Evolutionary conservation across 2,329 filamentous ascomycete genomes (phyloP), one percentile per base, ranked within the genome.

Genomic region (Huntiella abstrusa): DNA sequence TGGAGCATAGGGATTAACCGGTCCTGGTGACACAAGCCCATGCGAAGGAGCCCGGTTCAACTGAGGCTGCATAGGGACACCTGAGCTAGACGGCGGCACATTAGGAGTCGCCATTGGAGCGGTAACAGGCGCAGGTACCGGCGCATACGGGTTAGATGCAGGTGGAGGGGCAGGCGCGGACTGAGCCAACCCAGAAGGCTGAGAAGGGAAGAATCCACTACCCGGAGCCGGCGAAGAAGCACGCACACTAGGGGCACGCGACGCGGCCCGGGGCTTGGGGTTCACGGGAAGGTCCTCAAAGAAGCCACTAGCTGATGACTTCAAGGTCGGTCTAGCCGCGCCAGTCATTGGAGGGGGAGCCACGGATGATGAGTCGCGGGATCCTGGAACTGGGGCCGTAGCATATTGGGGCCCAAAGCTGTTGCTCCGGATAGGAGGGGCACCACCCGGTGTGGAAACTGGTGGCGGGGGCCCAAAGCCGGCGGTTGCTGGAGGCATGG

Each of bases 231-330:
- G 67, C 5, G 69, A 70, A 4, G 61, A 57, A 36, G 60, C 57
- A 33, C 64, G 56, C 19, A 59, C 61, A 53, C 66, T 68, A 43
- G 44, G 36, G 22, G 72, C 70, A 46, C 75, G 68, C 1, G 73
- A 71, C 17, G 69, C 67, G 13, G 75, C 72, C 19, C 78, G 71
- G n/a, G 75, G 70, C 55, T 69, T 78, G 3, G 71, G 61, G 1
- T 69, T 60, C 44, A 80, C 60, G 1, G 83, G 83, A 16, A 88
- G 65, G 46, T 88, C 83, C 59, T 87, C 83, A 53, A 86, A 88
- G 58, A 88, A 88, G 53, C 70, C 75, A 34, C 40, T 49, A n/a
- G 67, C 60, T 51, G 71, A 68, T 32, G 57, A 58, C 6, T 57
- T 59, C 5, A 47, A 28, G 52, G 60, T 51, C 55, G 62, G 44